Evolutionary conservation across 495 filamentous ascomycete genomes (phyloP).

Genomic region (Xylaria telfairii): DNA sequence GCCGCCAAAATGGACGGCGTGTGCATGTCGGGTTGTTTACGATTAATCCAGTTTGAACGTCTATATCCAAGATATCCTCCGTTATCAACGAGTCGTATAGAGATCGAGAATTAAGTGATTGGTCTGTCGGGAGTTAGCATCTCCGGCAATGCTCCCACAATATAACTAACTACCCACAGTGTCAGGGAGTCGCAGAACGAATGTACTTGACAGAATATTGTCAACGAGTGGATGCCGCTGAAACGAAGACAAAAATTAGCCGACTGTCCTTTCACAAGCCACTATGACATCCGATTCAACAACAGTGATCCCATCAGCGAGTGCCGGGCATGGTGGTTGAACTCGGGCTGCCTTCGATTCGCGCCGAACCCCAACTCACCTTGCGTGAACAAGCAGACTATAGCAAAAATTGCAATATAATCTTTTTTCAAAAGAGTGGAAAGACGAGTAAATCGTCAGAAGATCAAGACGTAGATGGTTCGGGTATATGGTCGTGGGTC

Average conservation of each 20-base stretch:
- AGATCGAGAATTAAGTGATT: constrained; percentile 36
- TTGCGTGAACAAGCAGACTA: constrained; percentile 25
- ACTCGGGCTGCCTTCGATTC: background rate
- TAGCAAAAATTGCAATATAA: constrained; percentile 21
- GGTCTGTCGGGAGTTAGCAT: constrained; percentile 32
- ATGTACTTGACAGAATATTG: constrained; percentile 66
- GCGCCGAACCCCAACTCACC: constrained; percentile 17
- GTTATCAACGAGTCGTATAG: constrained; percentile 19
- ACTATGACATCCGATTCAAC: background rate
- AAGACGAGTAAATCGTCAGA: constrained; percentile 28
- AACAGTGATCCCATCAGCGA: background rate
- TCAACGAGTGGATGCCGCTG: constrained; percentile 63
- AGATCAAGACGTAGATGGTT: constrained; percentile 19
- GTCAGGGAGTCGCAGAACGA: constrained; percentile 60
- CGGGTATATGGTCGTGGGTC: constrained; percentile 19
- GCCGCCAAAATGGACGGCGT: constrained; percentile 57
- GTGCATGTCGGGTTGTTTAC: constrained; percentile 47
- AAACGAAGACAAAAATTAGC: constrained; percentile 17
- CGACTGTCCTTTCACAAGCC: background rate
- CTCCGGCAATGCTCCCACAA: constrained; percentile 21
- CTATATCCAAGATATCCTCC: constrained; percentile 26
- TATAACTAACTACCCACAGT: constrained; percentile 56
- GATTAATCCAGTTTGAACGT: constrained; percentile 34
- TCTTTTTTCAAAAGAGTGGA: constrained; percentile 30
- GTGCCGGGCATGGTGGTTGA: background rate